Evolutionary conservation across 805 yeast species (phyloP), one percentile per base, ranked within the genome.

Genomic region (Ogataea nitratoaversa): DNA sequence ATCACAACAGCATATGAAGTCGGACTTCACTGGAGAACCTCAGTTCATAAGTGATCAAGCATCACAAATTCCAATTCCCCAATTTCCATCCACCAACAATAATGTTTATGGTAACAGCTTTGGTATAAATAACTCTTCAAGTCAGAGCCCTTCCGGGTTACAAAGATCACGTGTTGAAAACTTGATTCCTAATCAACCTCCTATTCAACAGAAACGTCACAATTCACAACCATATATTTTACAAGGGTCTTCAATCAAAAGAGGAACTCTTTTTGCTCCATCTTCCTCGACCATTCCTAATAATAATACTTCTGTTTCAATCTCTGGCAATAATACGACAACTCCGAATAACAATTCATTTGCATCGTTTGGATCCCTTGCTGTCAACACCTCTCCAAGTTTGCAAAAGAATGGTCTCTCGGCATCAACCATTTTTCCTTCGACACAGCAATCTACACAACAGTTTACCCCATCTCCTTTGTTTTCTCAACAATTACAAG

Each of bases 171-270:
- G 54, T 37, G 46, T 54, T 8, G 37, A 45, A n/a, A 45, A 34
- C 19, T 28, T 46, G 8, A 36, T 39, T 28, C 42, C 51, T 22
- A 32, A 38, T 12, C 53, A 47, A 35, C 56, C 57, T n/a, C 41
- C 57, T 24, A 42, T 40, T 14, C 59, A 53, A 27, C 61, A 58
- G 33, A 58, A 59, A 35, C 55, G 64, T 18, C 63, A 57, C 19
- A 54, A 53, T 30, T 58, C 63, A 7, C 63, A 58, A 34, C 55
- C 62, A 12, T 54, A 50, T 32, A 32, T 40, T 14, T 17, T 39
- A n/a, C 55, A 44, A 22, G 50, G 50, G 5, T 38, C 32, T 14
- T 34, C 49, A 9, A 40, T 54, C 6, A 59, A 57, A 38, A 48
- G 62, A 18, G 59, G 60, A 3, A 47, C 54, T 13, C 32, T 32